Conservation (phyloP, 1,139 yeast genomes). For the Saccharomyces uvarum region DNA sequence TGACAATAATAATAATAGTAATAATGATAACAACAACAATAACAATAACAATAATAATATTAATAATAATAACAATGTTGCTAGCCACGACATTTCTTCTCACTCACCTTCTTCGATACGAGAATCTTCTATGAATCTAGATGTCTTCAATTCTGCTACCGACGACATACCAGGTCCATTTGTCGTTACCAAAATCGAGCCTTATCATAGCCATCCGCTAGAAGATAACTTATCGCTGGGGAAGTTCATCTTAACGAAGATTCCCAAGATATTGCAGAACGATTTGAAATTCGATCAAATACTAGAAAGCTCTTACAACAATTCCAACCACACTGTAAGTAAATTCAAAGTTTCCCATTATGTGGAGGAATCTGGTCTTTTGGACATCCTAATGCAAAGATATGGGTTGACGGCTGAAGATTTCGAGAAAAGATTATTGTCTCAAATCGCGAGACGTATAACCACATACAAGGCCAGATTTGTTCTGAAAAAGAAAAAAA, state of each 20-base stretch:
- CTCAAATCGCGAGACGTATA: constrained; percentile 31
- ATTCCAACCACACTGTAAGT: constrained; percentile 27
- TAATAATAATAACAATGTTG: constrained; percentile 3
- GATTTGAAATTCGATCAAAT: constrained; percentile 30
- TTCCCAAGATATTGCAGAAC: constrained; percentile 29
- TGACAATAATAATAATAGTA: neutral
- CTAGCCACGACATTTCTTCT: constrained; percentile 2
- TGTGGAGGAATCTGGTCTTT: constrained; percentile 30
- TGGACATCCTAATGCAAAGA: constrained; percentile 27
- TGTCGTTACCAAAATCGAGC: constrained; percentile 31
- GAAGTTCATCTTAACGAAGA: constrained; percentile 30
- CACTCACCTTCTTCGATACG: constrained; percentile 1
- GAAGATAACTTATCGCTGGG: constrained; percentile 28
- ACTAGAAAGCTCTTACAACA: constrained; percentile 27
- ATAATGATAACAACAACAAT: neutral
- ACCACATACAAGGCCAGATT: constrained; percentile 33
- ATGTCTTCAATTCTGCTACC: constrained; percentile 5
- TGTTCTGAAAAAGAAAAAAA: constrained; percentile 30
- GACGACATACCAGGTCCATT: constrained; percentile 25
- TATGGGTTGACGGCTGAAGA: constrained; percentile 28
- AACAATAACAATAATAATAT: constrained; percentile 4
- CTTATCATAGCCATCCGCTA: constrained; percentile 31
- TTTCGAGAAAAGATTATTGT: constrained; percentile 26
- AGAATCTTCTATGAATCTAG: constrained; percentile 4
- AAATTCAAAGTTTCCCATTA: constrained; percentile 31